phyloP scores from a whole-genome alignment of 177 flowering plant species.

The Vitis hybrid region DNA sequence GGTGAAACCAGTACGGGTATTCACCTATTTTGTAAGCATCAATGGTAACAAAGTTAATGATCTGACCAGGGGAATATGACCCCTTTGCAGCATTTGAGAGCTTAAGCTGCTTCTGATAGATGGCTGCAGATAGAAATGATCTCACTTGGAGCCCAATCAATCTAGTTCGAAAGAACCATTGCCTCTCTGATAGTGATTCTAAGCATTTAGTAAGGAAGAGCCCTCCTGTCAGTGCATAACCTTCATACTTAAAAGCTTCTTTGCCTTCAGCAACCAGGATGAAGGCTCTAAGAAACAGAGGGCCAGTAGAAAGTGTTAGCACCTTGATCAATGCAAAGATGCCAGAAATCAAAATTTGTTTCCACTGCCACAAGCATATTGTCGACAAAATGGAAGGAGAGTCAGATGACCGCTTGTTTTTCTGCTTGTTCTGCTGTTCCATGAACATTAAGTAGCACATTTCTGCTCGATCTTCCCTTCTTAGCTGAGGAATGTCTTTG shows the following conservation, averaged over 20 bases:
- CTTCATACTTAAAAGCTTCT: background rate
- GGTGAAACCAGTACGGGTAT: conserved; percentile 65
- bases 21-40: conserved; percentile 72
- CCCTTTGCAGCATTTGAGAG: conserved; percentile 48
- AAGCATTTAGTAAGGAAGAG: too few relatives aligned
- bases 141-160: conserved; percentile 53
- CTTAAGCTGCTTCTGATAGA: conserved; percentile 54
- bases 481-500: conserved; percentile 36
- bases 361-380: conserved; percentile 31
- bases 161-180: conserved; percentile 54
- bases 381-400: conserved; percentile 33
- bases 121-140: conserved; percentile 59
- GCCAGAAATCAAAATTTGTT: conserved; percentile 37
- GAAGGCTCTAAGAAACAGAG: conserved; percentile 24
- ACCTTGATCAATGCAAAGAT: conserved; percentile 43
- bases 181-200: conserved; percentile 30
- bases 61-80: conserved; percentile 53
- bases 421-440: conserved; percentile 21
- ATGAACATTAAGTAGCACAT: conserved; percentile 28
- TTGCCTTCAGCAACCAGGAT: background rate
- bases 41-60: conserved; percentile 54
- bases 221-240: too few relatives aligned
- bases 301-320: conserved; percentile 22
- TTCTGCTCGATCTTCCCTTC: conserved; percentile 33
- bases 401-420: conserved; percentile 7